Evolutionary conservation across 176 grass and related monocot species (phyloP).

Genomic region (Carex myosuroides): DNA sequence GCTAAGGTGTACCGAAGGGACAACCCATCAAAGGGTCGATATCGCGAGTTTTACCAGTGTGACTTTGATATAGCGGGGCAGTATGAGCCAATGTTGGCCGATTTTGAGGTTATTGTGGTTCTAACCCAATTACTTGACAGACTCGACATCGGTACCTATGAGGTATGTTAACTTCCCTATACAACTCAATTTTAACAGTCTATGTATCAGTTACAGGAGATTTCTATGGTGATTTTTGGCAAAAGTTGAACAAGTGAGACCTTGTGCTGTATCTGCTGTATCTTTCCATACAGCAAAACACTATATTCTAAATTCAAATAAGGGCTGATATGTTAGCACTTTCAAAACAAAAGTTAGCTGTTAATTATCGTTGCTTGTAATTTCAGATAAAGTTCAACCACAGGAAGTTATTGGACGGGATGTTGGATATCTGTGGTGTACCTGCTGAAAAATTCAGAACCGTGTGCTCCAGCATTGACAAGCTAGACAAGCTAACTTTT

Average conservation of each 20-base stretch:
- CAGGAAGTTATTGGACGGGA: slow-evolving; percentile 87
- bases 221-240: not conserved
- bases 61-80: slow-evolving; percentile 93
- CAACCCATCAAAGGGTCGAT: slow-evolving; percentile 96
- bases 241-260: not conserved
- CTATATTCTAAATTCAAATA: not conserved
- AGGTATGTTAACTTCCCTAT: slow-evolving; percentile 22
- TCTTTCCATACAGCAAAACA: not conserved
- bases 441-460: slow-evolving; percentile 92
- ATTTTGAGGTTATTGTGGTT: slow-evolving; percentile 92
- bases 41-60: slow-evolving; percentile 93
- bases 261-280: not conserved
- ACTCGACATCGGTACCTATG: slow-evolving; percentile 75
- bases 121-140: slow-evolving; percentile 82
- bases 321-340: not conserved
- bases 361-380: not conserved
- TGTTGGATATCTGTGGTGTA: slow-evolving; percentile 94
- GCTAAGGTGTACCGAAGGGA: slow-evolving; percentile 98
- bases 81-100: slow-evolving; percentile 80
- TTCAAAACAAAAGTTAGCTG: not conserved
- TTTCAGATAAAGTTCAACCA: slow-evolving; percentile 88
- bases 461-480: slow-evolving; percentile 99
- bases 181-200: not conserved
- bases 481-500: slow-evolving; percentile 87
- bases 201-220: not conserved